Evolutionary conservation across 2,329 filamentous ascomycete genomes (phyloP).

Genomic region (Trichoderma polysporum): DNA sequence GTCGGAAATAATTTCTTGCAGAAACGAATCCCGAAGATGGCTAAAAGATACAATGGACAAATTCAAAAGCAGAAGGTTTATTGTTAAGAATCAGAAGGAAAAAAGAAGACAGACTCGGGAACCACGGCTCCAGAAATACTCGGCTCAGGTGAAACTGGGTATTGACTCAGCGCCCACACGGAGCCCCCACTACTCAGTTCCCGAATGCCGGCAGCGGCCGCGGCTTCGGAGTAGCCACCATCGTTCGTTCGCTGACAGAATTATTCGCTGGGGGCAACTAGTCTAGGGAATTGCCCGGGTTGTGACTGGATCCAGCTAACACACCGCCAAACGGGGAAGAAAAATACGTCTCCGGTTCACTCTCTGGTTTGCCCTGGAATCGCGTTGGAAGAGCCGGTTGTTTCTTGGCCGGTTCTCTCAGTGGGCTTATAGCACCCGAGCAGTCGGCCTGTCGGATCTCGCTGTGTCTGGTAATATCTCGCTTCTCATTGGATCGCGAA

Average conservation of each 20-base stretch:
- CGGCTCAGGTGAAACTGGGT: background rate
- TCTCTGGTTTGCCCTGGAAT: background rate
- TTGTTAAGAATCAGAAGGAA: background rate
- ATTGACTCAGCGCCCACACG: background rate
- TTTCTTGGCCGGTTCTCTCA: no score
- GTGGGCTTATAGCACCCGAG: background rate
- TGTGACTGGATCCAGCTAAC: no score
- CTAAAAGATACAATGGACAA: background rate
- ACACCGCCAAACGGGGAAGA: no score
- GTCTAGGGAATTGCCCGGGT: background rate
- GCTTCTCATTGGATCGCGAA: background rate
- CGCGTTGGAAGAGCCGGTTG: background rate
- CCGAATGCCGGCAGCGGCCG: background rate
- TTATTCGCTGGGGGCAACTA: background rate
- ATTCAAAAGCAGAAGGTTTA: background rate
- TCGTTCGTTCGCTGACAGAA: background rate
- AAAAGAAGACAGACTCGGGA: constrained; percentile 1
- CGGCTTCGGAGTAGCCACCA: background rate
- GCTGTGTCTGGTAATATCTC: background rate
- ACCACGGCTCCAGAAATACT: background rate
- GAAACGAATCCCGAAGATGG: background rate
- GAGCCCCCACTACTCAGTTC: background rate
- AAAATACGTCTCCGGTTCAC: no score
- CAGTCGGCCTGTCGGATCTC: background rate
- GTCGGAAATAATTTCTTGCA: background rate